Evolutionary conservation across 1,284 basidiomycete genomes (phyloP).

Genomic region (Puccinia novopanici): DNA sequence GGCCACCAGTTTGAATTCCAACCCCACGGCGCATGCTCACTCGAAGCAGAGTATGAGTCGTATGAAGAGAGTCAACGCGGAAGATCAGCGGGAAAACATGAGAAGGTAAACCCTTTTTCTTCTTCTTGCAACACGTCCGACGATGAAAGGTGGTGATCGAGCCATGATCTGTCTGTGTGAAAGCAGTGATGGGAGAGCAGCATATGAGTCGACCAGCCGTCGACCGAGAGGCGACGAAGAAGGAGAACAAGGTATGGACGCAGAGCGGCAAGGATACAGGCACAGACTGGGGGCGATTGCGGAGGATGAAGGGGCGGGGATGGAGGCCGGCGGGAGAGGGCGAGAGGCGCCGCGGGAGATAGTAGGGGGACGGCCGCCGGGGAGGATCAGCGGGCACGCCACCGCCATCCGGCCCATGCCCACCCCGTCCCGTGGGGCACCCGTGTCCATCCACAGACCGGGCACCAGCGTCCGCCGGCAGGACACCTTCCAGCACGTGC

Average conservation of each 20-base stretch:
- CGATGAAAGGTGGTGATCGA: background rate
- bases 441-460: background rate
- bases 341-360: background rate
- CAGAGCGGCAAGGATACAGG: background rate
- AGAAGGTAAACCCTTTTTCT: too few relatives aligned
- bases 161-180: too few relatives aligned
- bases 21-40: background rate
- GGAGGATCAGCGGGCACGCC: background rate
- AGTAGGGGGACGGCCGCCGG: background rate
- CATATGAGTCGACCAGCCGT: too few relatives aligned
- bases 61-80: too few relatives aligned
- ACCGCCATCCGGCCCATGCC: background rate
- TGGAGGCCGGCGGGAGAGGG: background rate
- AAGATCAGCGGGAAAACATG: too few relatives aligned
- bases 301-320: background rate
- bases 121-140: background rate
- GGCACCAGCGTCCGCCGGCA: background rate
- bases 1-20: constrained; percentile 7
- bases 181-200: too few relatives aligned
- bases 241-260: background rate
- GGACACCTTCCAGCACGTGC: background rate
- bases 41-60: background rate
- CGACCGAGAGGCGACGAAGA: background rate
- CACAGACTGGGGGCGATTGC: constrained; percentile 10
- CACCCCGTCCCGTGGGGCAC: background rate